Evolutionary conservation across 768 basidiomycete genomes (phyloP), one percentile per base, ranked within the genome.

Genomic region (Tylopilus sp.): DNA sequence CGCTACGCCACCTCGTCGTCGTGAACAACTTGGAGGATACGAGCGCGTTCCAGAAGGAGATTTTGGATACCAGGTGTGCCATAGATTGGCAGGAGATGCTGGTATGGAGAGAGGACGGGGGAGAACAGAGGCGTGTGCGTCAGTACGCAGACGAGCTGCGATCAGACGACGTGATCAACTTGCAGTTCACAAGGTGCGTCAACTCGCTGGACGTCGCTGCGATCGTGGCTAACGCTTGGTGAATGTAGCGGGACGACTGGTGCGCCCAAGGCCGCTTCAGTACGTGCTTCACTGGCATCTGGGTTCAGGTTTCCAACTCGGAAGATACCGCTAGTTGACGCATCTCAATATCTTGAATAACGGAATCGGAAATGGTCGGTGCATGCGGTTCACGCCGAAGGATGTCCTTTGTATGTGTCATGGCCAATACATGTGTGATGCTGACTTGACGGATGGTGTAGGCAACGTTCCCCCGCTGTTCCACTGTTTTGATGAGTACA

Each of bases 401-500:
- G 90, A 93, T 55, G 67, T 88, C 21, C 68, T 91, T 4, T 91
- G 90, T 88, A 55, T 25, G 81, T 69, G 43, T 17, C 18, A 15
- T 40, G 17, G 22, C 12, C 36, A 12, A 15, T 20, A 12, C 20
- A 23, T 17, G 4, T 21, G 8, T 11, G 21, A 42, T 10, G 6
- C 33, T 53, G 36, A 56, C 38, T 13, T 38, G 47, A 63, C 10
- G 47, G 33, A 3, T 13, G 39, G 36, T 40, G 18, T 42, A 91
- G 88, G 87, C 75, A 91, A 92, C 55, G 83, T 83, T 1, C 90
- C 90, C 3, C 90, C 90, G 0, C 69, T 91, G 2, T 93, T 91
- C 65, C 90, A 93, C 65, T 92, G 90, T 63, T 91, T 91, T 79
- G 90, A 90, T 88, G 71, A 85, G 88, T 88, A 30, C 25, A 36